A percentile compares a stretch with the other conserved stretches of the same genome.
phyloP scores from a whole-genome alignment of 495 filamentous ascomycete genomes.

The Penicillium atrosanguineum region DNA sequence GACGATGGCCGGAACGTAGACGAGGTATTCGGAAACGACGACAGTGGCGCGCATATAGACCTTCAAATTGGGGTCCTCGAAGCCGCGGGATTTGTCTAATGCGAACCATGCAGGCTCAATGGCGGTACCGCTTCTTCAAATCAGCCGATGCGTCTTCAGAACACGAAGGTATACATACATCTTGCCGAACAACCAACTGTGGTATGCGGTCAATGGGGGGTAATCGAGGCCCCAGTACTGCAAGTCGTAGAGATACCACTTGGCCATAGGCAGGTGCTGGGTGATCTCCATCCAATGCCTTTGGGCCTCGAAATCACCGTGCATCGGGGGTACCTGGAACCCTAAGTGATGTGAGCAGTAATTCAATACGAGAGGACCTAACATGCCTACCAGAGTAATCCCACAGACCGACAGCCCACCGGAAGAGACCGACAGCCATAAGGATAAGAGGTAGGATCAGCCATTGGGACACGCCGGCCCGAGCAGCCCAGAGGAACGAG shows the following conservation, averaged over 20 bases:
- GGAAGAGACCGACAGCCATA: conserved; percentile 86
- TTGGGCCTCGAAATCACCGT: conserved; percentile 97
- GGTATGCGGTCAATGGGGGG: conserved; percentile 94
- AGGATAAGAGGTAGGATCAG: conserved; percentile 80
- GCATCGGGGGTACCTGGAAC: conserved; percentile 79
- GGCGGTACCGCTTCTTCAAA: conserved; percentile 55
- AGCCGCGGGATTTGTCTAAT: conserved; percentile 77
- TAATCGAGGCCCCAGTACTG: conserved; percentile 98
- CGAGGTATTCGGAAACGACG: conserved; percentile 81
- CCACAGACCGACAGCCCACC: conserved; percentile 90
- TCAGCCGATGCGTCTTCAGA: conserved; percentile 8
- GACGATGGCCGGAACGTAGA: conserved; percentile 82
- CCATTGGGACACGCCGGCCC: conserved; percentile 87
- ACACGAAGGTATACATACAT: conserved; percentile 49
- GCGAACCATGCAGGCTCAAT: conserved; percentile 87
- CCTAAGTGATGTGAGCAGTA: conserved; percentile 47
- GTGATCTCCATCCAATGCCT: conserved; percentile 99
- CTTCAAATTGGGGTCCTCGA: conserved; percentile 76
- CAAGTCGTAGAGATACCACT: conserved; percentile 97
- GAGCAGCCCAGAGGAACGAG: conserved; percentile 87
- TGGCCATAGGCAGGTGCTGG: conserved; percentile 77
- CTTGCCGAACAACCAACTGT: conserved; percentile 89
- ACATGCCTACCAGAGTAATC: conserved; percentile 77
- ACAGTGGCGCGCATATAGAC: conserved; percentile 94
- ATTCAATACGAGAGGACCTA: neutral